These are phyloP conservation scores for Blattamonas nauphoetae DNA, from an alignment of 78 protist genomes.

Conservation along the genomic window DNA sequence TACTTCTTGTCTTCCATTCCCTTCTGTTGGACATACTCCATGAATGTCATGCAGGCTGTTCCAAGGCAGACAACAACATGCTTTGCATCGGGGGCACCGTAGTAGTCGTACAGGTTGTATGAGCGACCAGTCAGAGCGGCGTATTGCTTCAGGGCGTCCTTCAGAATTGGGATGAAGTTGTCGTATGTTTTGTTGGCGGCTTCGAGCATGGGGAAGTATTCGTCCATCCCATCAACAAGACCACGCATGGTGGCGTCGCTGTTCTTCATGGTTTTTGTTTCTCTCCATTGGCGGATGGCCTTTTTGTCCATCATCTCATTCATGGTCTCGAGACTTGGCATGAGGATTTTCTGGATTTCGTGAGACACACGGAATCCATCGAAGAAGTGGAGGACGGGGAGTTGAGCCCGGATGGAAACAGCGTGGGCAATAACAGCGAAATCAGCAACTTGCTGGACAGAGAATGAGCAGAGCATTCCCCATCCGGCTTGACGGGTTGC, in stretches of 20 bases:
- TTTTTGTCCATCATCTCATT: constrained; percentile 6
- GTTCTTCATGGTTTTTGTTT: constrained; percentile 36
- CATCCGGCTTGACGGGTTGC: constrained; percentile 41
- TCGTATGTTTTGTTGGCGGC: constrained; percentile 34
- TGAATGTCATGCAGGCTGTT: background rate
- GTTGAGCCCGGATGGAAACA: constrained; percentile 22
- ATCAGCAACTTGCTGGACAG: constrained; percentile 48
- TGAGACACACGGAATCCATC: constrained; percentile 58
- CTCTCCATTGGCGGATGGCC: constrained; percentile 19
- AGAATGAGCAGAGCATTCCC: constrained; percentile 31
- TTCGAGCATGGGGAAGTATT: constrained; percentile 36
- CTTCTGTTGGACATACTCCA: constrained; percentile 17
- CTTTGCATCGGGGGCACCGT: constrained; percentile 51
- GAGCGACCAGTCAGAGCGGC: constrained; percentile 42
- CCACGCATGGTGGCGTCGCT: constrained; percentile 42
- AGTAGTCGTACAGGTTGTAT: constrained; percentile 44
- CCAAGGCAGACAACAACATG: constrained; percentile 54
- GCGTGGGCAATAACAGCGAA: constrained; percentile 43
- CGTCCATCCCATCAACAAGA: constrained; percentile 25
- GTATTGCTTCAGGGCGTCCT: constrained; percentile 34
- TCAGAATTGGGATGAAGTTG: constrained; percentile 21
- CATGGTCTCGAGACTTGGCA: constrained; percentile 27
- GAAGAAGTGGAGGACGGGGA: constrained; percentile 61
- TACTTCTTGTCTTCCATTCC: constrained; percentile 21
- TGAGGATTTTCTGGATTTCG: constrained; percentile 35